Conservation (phyloP, 139 green algal genomes). For the Trebouxia sp. region DNA sequence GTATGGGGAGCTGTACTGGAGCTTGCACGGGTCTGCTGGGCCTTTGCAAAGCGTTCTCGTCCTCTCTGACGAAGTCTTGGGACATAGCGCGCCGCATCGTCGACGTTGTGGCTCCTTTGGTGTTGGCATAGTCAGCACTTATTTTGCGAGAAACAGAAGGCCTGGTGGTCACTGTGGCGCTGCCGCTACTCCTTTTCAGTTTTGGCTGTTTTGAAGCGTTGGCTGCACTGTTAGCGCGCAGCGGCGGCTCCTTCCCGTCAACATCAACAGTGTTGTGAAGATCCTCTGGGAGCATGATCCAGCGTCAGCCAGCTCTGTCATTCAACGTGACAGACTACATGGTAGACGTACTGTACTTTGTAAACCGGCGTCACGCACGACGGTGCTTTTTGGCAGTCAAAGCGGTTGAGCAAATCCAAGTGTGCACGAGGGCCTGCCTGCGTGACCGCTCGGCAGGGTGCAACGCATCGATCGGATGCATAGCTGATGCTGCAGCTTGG, state of each 20-base stretch:
- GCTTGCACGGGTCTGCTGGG: background rate
- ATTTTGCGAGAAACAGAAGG: background rate
- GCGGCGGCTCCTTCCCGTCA: constrained; percentile 7
- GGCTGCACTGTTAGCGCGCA: background rate
- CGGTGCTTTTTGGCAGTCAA: too few species aligned
- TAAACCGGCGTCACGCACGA: too few species aligned
- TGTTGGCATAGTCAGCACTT: background rate
- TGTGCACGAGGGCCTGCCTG: too few species aligned
- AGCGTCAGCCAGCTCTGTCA: too few species aligned
- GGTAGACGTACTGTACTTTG: too few species aligned
- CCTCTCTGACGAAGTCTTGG: background rate
- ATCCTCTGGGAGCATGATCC: background rate
- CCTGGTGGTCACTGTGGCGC: too few species aligned
- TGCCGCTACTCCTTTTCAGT: too few species aligned
- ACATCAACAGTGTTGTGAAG: background rate
- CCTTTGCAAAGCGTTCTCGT: background rate
- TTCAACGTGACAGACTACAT: too few species aligned
- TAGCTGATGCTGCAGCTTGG: too few species aligned
- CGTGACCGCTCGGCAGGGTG: too few species aligned
- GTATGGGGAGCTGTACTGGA: background rate
- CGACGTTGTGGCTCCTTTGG: background rate
- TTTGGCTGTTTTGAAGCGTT: background rate
- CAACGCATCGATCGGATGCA: too few species aligned
- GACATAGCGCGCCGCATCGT: background rate
- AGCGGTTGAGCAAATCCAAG: too few species aligned